These are phyloP conservation scores for Ceratocystis smalleyi DNA, from an alignment of 2,329 filamentous ascomycete genomes.

Conservation along the genomic window DNA sequence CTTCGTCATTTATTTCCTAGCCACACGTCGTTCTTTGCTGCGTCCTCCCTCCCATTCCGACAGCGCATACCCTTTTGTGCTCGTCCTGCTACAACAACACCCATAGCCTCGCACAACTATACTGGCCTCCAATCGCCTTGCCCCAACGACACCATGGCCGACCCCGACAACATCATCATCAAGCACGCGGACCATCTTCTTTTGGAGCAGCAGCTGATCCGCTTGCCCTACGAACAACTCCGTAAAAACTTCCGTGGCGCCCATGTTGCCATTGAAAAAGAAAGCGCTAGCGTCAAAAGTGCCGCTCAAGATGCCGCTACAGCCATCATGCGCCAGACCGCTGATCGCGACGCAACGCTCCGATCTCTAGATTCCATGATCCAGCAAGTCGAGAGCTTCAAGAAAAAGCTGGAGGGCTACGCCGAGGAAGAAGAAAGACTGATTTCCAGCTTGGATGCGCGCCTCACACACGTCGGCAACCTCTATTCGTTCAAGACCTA, in stretches of 20 bases:
- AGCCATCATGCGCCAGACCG: conserved; percentile 47
- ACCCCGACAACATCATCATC: conserved; percentile 48
- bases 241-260: conserved; percentile 87
- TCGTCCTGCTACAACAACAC: not conserved
- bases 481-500: conserved; percentile 66
- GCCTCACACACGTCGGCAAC: conserved; percentile 66
- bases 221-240: conserved; percentile 80
- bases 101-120: not conserved
- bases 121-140: not conserved
- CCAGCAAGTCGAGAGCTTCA: conserved; percentile 65
- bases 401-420: conserved; percentile 65
- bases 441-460: conserved; percentile 58
- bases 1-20: not conserved
- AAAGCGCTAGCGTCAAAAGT: conserved; percentile 46
- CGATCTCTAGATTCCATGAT: conserved; percentile 74
- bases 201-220: conserved; percentile 83
- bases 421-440: conserved; percentile 67
- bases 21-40: not conserved
- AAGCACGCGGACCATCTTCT: conserved; percentile 62
- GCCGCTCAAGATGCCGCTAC: conserved; percentile 49
- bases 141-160: conserved; percentile 34
- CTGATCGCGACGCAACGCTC: conserved; percentile 55
- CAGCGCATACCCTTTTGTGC: not conserved
- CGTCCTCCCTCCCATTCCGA: not conserved
- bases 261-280: conserved; percentile 60